Conservation (phyloP, 306 rosid genomes). For the Medicago lupulina region DNA sequence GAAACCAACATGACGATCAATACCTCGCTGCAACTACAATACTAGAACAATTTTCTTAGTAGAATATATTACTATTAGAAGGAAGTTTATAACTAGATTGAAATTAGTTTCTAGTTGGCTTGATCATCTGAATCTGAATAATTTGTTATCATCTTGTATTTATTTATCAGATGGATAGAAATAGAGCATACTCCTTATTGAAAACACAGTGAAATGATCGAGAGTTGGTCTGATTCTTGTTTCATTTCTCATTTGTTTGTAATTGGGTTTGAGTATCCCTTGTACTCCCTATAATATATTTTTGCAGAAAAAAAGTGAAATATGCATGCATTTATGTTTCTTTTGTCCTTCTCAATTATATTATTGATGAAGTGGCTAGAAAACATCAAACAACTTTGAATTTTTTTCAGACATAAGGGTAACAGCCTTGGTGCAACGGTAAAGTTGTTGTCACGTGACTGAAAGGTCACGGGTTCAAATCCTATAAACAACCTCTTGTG, state of each 20-base stretch:
- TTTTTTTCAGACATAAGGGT: too few species aligned
- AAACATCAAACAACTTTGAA: neutral
- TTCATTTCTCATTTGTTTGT: neutral
- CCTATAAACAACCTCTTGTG: too few species aligned
- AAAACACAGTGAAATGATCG: neutral
- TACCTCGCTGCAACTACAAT: conserved; percentile 7
- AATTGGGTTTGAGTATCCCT: too few species aligned
- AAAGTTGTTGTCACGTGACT: too few species aligned
- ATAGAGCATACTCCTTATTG: neutral
- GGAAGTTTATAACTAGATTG: neutral
- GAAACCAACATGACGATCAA: conserved; percentile 13
- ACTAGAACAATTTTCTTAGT: conserved; percentile 1
- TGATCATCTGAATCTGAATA: neutral
- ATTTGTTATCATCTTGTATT: neutral
- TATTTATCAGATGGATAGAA: conserved; percentile 8
- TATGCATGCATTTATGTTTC: neutral
- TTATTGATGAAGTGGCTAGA: neutral
- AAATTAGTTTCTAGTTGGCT: neutral
- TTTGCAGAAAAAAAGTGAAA: neutral
- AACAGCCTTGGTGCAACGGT: too few species aligned
- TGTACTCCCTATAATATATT: neutral
- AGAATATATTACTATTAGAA: neutral
- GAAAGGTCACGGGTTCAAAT: too few species aligned
- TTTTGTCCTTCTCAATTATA: neutral
- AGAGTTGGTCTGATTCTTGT: neutral